Evolutionary conservation across 2,329 filamentous ascomycete genomes (phyloP).

Genomic region (Aspergillus glaucus): DNA sequence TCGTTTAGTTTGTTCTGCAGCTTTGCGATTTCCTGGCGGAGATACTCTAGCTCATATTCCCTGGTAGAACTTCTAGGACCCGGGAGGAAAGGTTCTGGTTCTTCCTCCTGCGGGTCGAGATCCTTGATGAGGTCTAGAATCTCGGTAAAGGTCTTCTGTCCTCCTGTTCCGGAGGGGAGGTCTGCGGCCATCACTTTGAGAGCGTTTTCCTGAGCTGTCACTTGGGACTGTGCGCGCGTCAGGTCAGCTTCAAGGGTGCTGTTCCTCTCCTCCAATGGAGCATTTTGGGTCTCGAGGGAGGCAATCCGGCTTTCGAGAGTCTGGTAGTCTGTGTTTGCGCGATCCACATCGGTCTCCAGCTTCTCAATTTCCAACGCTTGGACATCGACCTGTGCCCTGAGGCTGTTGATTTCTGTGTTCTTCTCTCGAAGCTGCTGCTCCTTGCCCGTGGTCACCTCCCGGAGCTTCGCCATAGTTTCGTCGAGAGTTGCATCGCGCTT

Average conservation of each 20-base stretch:
- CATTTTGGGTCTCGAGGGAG: slow-evolving; percentile 27
- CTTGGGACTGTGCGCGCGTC: slow-evolving; percentile 28
- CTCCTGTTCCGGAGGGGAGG: slow-evolving; percentile 24
- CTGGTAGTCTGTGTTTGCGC: slow-evolving; percentile 26
- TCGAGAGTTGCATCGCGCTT: slow-evolving; percentile 30
- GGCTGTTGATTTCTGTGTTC: slow-evolving; percentile 30
- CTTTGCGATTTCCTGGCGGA: slow-evolving; percentile 23
- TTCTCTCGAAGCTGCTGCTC: slow-evolving; percentile 31
- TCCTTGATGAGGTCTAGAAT: slow-evolving; percentile 35
- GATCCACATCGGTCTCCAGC: slow-evolving; percentile 29
- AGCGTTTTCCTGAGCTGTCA: slow-evolving; percentile 31
- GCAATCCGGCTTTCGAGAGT: slow-evolving; percentile 29
- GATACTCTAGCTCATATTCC: slow-evolving; percentile 16
- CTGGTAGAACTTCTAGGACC: slow-evolving; percentile 12
- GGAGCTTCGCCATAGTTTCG: slow-evolving; percentile 26
- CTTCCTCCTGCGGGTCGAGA: slow-evolving; percentile 18
- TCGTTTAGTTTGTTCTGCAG: slow-evolving; percentile 27
- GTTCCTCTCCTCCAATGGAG: slow-evolving; percentile 34
- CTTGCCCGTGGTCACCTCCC: slow-evolving; percentile 26
- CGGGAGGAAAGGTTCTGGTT: slow-evolving; percentile 7
- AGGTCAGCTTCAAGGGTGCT: slow-evolving; percentile 31
- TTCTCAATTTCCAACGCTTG: slow-evolving; percentile 30
- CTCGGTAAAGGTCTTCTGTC: slow-evolving; percentile 30
- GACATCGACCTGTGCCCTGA: slow-evolving; percentile 30
- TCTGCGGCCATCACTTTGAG: slow-evolving; percentile 33